Evolutionary conservation across 805 yeast species (phyloP).

Genomic region (Candida nitratophila): DNA sequence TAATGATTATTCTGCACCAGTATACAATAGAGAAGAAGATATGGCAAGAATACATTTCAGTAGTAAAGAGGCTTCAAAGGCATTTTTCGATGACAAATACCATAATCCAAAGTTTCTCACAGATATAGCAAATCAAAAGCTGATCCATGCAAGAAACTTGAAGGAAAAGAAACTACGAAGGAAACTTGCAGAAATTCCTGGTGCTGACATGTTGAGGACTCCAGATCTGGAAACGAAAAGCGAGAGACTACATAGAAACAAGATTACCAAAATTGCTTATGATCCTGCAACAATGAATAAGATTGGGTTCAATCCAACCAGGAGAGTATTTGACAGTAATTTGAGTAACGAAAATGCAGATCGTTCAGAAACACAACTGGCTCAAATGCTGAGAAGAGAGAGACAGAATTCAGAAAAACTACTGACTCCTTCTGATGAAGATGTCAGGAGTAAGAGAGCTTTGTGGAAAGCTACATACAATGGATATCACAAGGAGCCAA

Average conservation of each 20-base stretch:
- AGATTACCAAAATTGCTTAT: slow-evolving; percentile 21
- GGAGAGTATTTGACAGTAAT: slow-evolving; percentile 12
- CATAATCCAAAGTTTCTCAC: slow-evolving; percentile 39
- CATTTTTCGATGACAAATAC: slow-evolving; percentile 44
- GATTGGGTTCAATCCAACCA: slow-evolving; percentile 25
- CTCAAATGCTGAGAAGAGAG: slow-evolving; percentile 6
- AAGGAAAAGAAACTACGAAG: slow-evolving; percentile 24
- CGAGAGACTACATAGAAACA: slow-evolving; percentile 12
- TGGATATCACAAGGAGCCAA: background rate
- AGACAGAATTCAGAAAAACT: slow-evolving; percentile 5
- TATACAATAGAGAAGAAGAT: slow-evolving; percentile 12
- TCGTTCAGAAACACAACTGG: slow-evolving; percentile 1
- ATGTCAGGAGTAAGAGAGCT: background rate
- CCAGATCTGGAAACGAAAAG: slow-evolving; percentile 12
- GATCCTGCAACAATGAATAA: slow-evolving; percentile 14
- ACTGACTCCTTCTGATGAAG: background rate
- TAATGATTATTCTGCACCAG: slow-evolving; percentile 13
- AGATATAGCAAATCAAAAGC: slow-evolving; percentile 31
- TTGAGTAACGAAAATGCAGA: background rate
- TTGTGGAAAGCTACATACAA: background rate
- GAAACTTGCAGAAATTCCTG: slow-evolving; percentile 22
- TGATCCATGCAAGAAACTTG: slow-evolving; percentile 31
- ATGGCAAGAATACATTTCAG: slow-evolving; percentile 28
- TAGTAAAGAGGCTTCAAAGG: slow-evolving; percentile 34
- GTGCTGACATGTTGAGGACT: slow-evolving; percentile 14